Evolutionary conservation across 192 early-diverging fungal genomes (phyloP), one percentile per base, ranked within the genome.

Genomic region (Mortierella alpina): DNA sequence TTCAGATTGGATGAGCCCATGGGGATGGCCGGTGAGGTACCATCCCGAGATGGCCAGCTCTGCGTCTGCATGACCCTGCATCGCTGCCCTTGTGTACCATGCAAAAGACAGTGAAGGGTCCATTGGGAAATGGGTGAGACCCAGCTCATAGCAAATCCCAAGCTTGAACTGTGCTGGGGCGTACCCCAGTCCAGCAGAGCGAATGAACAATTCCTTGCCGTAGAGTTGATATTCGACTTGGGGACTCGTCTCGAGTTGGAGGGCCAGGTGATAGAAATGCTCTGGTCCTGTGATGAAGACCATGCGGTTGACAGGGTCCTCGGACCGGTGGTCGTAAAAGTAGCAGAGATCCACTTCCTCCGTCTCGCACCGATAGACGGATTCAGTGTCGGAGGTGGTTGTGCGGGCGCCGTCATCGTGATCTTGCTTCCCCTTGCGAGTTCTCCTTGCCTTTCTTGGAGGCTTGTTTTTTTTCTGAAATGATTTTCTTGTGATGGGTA

Each of bases 21-120:
- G 76, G 51, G 86, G 85, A 44, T 82, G 80, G 2, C 90, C 90
- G 11, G 88, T 88, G 9, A 91, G 62, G 63, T 91, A 91, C 90
- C 90, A 91, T 23, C 86, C 87, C 4, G 88, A 86, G 8, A 91
- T 66, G 7, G 86, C 88, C 39, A 91, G 77, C 47, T 85, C 86
- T 53, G 88, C 86, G 62, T 91, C 90, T 11, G 90, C 86, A 67
- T 93, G 86, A 0, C 90, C 89, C 47, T 93, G 89, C 15, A 82
- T 51, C 13, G 92, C 92, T 9, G 92, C 91, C 20, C 85, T 70
- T 42, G 67, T 67, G 63, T 92, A 93, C 92, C 91, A 93, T 22
- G 84, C 84, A 61, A 86, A 79, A 7, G 85, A 85, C 11, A 84
- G 72, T 20, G 84, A 77, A 2, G 88, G 78, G 47, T 89, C 89